Percentiles rank a stretch among this genome's conserved stretches.
These are phyloP conservation scores for Mycena amicta DNA, from an alignment of 768 basidiomycete species.

Conservation along the genomic window DNA sequence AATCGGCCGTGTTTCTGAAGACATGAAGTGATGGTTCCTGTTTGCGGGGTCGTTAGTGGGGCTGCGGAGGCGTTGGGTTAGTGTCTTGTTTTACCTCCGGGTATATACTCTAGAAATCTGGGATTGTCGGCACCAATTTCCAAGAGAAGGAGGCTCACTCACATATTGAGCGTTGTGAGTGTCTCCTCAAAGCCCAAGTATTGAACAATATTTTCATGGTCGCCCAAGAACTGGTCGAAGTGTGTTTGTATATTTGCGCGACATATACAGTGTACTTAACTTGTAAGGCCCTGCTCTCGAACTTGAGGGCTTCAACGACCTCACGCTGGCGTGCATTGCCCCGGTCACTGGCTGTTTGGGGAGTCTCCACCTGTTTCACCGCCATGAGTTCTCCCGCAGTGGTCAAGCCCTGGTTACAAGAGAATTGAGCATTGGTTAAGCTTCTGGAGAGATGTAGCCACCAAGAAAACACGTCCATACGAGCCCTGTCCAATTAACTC, in stretches of 20 bases:
- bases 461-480: slow-evolving; percentile 86
- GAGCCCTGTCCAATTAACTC: slow-evolving; percentile 93
- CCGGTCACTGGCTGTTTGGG: slow-evolving; percentile 71
- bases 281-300: slow-evolving; percentile 72
- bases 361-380: slow-evolving; percentile 94
- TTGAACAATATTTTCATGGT: slow-evolving; percentile 90
- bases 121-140: neutral
- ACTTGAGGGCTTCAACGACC: slow-evolving; percentile 78
- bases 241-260: neutral
- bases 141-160: slow-evolving; percentile 29
- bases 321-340: slow-evolving; percentile 63
- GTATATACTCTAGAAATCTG: slow-evolving; percentile 94
- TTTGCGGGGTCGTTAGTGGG: too few relatives aligned
- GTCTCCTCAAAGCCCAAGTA: slow-evolving; percentile 90
- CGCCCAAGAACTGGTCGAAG: slow-evolving; percentile 26
- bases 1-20: slow-evolving; percentile 81
- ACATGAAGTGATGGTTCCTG: slow-evolving; percentile 83
- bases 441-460: neutral
- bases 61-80: too few relatives aligned
- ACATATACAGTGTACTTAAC: slow-evolving; percentile 2
- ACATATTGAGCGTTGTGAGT: slow-evolving; percentile 77
- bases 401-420: slow-evolving; percentile 65
- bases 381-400: slow-evolving; percentile 93
- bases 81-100: too few relatives aligned
- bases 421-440: neutral